phyloP scores from a whole-genome alignment of 2,329 filamentous ascomycete species.

The Endothia cerciana region DNA sequence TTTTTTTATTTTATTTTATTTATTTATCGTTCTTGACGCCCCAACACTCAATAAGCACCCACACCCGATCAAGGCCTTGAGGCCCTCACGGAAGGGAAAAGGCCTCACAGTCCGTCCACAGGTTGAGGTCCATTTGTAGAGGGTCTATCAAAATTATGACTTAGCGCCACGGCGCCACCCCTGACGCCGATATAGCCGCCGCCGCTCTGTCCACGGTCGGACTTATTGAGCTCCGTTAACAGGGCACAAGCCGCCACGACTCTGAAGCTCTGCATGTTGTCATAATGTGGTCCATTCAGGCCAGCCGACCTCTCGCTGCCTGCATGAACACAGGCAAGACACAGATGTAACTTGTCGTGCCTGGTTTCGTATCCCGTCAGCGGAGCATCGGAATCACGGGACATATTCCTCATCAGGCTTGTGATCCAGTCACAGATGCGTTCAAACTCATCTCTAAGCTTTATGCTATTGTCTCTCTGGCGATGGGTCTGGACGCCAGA shows the following conservation, averaged over 20 bases:
- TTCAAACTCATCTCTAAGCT: conserved; percentile 57
- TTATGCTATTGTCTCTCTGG: conserved; percentile 55
- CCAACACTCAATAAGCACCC: not conserved
- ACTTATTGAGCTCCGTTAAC: conserved; percentile 35
- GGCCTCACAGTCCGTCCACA: not conserved
- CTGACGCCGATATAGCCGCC: conserved; percentile 19
- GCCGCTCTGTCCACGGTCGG: conserved; percentile 7
- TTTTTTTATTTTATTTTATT: not conserved
- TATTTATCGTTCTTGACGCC: not conserved
- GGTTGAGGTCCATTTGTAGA: conserved; percentile 7
- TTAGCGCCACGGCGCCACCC: not conserved
- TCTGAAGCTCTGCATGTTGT: conserved; percentile 37
- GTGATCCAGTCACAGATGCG: conserved; percentile 47
- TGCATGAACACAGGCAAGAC: conserved; percentile 37
- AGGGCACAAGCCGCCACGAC: conserved; percentile 38
- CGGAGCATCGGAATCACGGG: not conserved
- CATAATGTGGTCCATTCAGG: conserved; percentile 2
- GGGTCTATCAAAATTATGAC: not conserved
- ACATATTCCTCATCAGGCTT: conserved; percentile 38
- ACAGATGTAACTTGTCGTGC: conserved; percentile 35
- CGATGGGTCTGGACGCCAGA: conserved; percentile 52
- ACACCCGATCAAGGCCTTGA: not conserved
- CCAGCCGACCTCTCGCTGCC: conserved; percentile 22
- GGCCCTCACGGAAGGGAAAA: no score
- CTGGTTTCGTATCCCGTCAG: conserved; percentile 25